Percentiles rank a stretch among this genome's conserved stretches.
Evolutionary conservation across 768 basidiomycete genomes (phyloP).

Genomic region (Suillus variegatus): DNA sequence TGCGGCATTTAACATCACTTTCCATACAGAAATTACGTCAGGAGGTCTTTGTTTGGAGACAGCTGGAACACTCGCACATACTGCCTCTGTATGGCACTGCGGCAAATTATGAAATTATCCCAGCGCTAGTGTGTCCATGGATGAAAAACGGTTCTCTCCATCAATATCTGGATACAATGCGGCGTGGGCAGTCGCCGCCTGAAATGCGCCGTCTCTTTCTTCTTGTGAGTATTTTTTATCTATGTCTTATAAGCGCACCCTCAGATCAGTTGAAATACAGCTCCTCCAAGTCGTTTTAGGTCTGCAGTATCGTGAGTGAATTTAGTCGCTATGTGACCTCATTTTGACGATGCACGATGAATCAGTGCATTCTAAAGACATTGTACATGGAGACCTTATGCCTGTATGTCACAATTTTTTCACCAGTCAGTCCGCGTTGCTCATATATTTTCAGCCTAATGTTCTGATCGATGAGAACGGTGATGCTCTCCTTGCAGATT

Average conservation of each 20-base stretch:
- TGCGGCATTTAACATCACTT: background rate
- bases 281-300: constrained; percentile 4
- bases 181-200: background rate
- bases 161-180: constrained; percentile 9
- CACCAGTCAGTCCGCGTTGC: background rate
- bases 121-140: constrained; percentile 29
- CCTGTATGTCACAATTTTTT: background rate
- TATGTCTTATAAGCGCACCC: background rate
- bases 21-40: constrained; percentile 16
- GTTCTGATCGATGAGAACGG: constrained; percentile 1
- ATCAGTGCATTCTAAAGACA: background rate
- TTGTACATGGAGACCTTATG: constrained; percentile 4
- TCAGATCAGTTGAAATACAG: background rate
- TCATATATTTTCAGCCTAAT: background rate
- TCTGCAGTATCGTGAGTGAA: constrained; percentile 10
- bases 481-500: background rate
- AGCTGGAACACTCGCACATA: constrained; percentile 19
- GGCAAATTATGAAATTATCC: constrained; percentile 18
- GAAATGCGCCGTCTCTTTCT: constrained; percentile 8
- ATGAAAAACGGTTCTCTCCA: constrained; percentile 24
- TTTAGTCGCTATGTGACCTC: no score
- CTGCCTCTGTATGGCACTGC: constrained; percentile 18
- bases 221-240: constrained; percentile 16
- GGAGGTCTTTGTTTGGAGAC: constrained; percentile 22
- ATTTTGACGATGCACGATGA: background rate